Evolutionary conservation across 257 asterid species (phyloP), one percentile per base, ranked within the genome.

Genomic region (Solanum etuberosum): DNA sequence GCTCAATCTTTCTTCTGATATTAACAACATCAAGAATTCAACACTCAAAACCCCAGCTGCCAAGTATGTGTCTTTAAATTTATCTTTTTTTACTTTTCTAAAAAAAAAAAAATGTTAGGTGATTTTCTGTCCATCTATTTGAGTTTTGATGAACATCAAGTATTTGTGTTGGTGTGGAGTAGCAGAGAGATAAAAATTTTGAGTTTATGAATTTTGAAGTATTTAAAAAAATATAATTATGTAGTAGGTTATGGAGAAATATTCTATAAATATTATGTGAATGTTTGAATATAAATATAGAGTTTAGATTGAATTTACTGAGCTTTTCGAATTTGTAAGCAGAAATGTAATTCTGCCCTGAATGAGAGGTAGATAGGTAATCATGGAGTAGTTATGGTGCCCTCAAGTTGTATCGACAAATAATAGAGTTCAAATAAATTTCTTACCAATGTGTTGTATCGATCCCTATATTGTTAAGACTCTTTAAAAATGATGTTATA

Each of bases 1-100:
- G 65, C 92, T 89, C 43, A 87, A 87, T 21, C 54, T 89, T 42
- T 77, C 63, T 77, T 42, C 84, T 73, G 32, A 37, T 73, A 21
- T 35, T 73, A 21, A 73, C 74, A 67, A 29, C 9, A 73, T 73
- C 48, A 73, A 73, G 51, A 21, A 21, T 9, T 73, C 81, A 73
- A 16, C 43, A 71, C 18, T 35, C 31, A 73, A 73, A 21, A 20
- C 46, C 20, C 23, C 32, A 77, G 83, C 13, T 7, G 25, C 3
- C 25, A 77, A 42, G 84, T 77, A 42, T 15, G 63, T 42, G 37
- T 42, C n/a, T 77, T 71, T 71, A 34, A n/a, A 38, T 42, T 15
- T 42, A 25, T 42, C 13, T 77, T 42, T 23, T 42, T 77, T 16
- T 74, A 38, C 57, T 76, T 23, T 6, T 73, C 20, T 40, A 34